phyloP scores from a whole-genome alignment of 164 flowering plant species.

The Tetrastigma voinierianum region DNA sequence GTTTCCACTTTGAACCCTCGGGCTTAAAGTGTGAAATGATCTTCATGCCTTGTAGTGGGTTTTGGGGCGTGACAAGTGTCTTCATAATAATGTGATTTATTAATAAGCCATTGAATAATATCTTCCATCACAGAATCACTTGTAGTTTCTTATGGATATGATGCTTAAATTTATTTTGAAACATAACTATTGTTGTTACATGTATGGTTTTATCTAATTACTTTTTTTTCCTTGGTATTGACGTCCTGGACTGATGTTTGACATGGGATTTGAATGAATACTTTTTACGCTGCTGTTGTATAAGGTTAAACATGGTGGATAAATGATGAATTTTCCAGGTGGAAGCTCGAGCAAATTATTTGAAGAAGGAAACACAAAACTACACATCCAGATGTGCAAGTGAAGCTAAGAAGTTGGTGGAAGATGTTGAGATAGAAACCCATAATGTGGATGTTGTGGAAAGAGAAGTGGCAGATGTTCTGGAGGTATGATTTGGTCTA shows the following conservation, averaged over 20 bases:
- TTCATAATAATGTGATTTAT: no score
- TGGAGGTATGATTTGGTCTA: conserved; percentile 41
- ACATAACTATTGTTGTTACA: not conserved
- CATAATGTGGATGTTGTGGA: conserved; percentile 42
- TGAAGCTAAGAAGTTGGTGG: conserved; percentile 47
- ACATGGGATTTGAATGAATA: not conserved
- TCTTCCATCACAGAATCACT: no score
- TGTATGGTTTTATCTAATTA: not conserved
- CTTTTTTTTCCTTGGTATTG: not conserved
- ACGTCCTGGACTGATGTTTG: not conserved
- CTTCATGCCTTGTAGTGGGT: no score
- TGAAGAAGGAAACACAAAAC: conserved; percentile 63
- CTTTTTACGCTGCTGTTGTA: not conserved
- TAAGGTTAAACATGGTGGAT: not conserved
- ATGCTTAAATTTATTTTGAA: not conserved
- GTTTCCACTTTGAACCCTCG: no score
- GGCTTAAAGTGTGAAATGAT: no score
- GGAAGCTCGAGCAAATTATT: conserved; percentile 45
- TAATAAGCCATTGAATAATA: no score
- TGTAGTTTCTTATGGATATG: not conserved
- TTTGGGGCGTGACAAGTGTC: no score
- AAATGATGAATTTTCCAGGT: conserved; percentile 29
- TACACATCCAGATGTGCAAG: conserved; percentile 42
- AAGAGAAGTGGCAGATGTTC: conserved; percentile 55
- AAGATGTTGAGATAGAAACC: conserved; percentile 46